A percentile compares a stretch with the other conserved stretches of the same genome.
These are phyloP conservation scores for Bacidia gigantensis DNA, from an alignment of 495 filamentous ascomycete genomes.

Conservation along the genomic window DNA sequence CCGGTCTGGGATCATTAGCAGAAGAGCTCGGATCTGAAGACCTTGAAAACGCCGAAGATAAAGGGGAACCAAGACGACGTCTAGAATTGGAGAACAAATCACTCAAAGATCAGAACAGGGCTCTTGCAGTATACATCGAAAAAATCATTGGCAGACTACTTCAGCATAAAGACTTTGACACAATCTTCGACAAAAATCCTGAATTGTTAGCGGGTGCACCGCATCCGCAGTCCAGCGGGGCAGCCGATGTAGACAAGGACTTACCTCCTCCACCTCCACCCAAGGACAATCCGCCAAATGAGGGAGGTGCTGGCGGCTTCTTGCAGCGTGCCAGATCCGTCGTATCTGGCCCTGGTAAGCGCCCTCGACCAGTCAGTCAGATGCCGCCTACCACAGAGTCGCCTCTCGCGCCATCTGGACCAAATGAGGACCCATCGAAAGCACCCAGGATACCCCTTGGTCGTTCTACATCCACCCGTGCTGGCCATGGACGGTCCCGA, in stretches of 20 bases:
- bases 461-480: constrained; percentile 49
- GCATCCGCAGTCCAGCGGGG: constrained; percentile 15
- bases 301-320: constrained; percentile 34
- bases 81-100: constrained; percentile 66
- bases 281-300: constrained; percentile 44
- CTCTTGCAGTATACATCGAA: constrained; percentile 92
- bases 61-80: constrained; percentile 45
- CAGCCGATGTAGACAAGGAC: constrained; percentile 52
- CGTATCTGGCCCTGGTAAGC: constrained; percentile 27
- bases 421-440: constrained; percentile 58
- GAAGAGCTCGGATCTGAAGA: constrained; percentile 68
- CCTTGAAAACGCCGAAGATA: constrained; percentile 35
- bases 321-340: constrained; percentile 75
- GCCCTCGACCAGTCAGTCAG: constrained; percentile 42
- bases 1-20: constrained; percentile 51
- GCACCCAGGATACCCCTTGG: constrained; percentile 68
- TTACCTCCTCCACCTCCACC: constrained; percentile 65
- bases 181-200: constrained; percentile 67
- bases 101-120: constrained; percentile 92
- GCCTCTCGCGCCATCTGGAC: constrained; percentile 33
- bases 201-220: constrained; percentile 37
- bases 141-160: constrained; percentile 91
- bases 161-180: constrained; percentile 86
- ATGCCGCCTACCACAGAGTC: constrained; percentile 35
- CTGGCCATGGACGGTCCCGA: constrained; percentile 41